Conservation (phyloP, 2,329 filamentous ascomycete genomes). For the Trichoderma afroharzianum region DNA sequence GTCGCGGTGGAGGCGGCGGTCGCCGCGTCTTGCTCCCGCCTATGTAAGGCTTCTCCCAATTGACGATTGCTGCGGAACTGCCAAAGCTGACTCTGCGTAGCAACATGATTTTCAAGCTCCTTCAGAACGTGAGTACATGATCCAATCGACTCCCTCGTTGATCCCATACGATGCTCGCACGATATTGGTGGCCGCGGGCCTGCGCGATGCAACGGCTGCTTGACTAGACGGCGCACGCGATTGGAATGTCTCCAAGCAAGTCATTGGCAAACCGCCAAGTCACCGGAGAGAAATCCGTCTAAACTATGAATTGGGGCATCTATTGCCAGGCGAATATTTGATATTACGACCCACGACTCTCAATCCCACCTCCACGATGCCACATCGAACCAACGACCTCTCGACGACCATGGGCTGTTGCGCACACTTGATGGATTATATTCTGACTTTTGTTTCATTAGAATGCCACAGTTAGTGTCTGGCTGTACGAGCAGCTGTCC, state of each 20-base stretch:
- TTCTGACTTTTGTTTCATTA: conserved; percentile 33
- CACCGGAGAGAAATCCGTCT: neutral
- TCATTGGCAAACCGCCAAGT: neutral
- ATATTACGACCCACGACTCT: neutral
- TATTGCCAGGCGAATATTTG: neutral
- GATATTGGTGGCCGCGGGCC: neutral
- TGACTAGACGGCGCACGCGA: neutral
- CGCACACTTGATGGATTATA: neutral
- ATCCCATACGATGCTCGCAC: neutral
- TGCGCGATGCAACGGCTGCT: neutral
- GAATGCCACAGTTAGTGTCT: conserved; percentile 84
- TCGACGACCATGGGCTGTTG: neutral
- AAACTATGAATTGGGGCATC: neutral
- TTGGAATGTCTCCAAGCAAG: neutral
- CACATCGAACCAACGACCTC: neutral
- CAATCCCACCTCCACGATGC: neutral
- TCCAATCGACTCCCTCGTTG: neutral
- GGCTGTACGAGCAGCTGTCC: conserved; percentile 93
- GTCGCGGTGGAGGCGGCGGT: conserved; percentile 56
- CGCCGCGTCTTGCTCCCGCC: conserved; percentile 59
- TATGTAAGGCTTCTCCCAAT: conserved; percentile 38
- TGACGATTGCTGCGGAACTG: neutral
- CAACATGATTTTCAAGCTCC: conserved; percentile 66
- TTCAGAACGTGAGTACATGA: conserved; percentile 53
- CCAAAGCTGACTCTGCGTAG: conserved; percentile 29